phyloP scores from a whole-genome alignment of 495 filamentous ascomycete species.

The Aspergillus hancockii region DNA sequence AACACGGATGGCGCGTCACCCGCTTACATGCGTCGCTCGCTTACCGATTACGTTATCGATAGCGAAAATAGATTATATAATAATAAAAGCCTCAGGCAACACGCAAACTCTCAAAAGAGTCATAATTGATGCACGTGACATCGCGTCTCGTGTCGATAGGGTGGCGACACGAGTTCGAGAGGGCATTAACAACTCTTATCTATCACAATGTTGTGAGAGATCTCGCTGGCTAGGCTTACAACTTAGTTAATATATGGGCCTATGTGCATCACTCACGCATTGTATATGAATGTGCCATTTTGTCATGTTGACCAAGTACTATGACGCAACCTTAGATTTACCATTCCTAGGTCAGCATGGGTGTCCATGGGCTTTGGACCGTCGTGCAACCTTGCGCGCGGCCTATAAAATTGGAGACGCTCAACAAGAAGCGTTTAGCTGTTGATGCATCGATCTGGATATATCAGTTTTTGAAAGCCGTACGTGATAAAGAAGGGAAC shows the following conservation, averaged over 20 bases:
- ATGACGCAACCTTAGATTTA: slow-evolving; percentile 1
- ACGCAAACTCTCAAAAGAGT: slow-evolving; percentile 21
- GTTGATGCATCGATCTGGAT: slow-evolving; percentile 99
- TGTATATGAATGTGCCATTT: not conserved
- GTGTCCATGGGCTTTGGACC: slow-evolving; percentile 96
- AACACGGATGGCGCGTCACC: too few relatives aligned
- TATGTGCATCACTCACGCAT: not conserved
- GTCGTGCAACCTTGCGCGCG: slow-evolving; percentile 86
- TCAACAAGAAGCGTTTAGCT: slow-evolving; percentile 91
- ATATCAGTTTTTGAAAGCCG: slow-evolving; percentile 98
- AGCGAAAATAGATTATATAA: slow-evolving; percentile 27
- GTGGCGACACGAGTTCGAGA: slow-evolving; percentile 16
- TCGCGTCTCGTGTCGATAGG: slow-evolving; percentile 23
- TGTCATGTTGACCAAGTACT: not conserved
- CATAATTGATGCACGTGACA: slow-evolving; percentile 30
- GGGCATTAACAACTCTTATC: not conserved
- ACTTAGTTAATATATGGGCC: not conserved
- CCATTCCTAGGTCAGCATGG: slow-evolving; percentile 60
- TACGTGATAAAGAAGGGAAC: slow-evolving; percentile 97
- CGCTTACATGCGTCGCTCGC: too few relatives aligned
- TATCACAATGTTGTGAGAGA: not conserved
- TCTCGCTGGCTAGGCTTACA: not conserved
- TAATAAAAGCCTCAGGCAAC: slow-evolving; percentile 12
- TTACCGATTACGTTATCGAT: too few relatives aligned
- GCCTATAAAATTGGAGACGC: slow-evolving; percentile 86